Evolutionary conservation across 1,284 basidiomycete species (phyloP), one percentile per base, ranked within the genome.

Genomic region (Polyporus tsugae): DNA sequence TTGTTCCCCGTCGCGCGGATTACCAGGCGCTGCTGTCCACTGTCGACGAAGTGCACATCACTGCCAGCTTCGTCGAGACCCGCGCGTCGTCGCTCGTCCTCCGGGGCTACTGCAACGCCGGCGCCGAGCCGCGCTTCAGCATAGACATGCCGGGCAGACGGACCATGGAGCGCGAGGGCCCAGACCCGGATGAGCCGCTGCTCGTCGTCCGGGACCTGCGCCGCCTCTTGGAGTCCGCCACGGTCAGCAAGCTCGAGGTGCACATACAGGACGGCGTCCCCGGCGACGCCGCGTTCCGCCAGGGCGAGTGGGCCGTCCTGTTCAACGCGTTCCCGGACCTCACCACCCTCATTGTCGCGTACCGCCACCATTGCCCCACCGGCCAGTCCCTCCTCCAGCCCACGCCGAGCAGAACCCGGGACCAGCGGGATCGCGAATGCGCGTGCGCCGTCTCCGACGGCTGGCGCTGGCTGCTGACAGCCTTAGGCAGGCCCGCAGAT

Each of bases 21-120:
- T 60, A 60, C 38, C 38, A 39, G 11, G 58, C 58, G 19, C 36
- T 60, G n/a, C 38, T 60, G 22, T 60, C 58, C 36, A 39, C 58
- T 10, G 22, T 60, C 4, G 58, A 60, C 38, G 25, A 22, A 22
- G 58, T 60, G n/a, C 11, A 60, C 19, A 41, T 60, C 38, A 17
- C 25, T 10, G 36, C 15, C n/a, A 41, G 36, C n/a, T 60, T 25
- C 38, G 36, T 60, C 13, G 38, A 25, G 38, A 39, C 38, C 58
- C n/a, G 22, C 36, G 22, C 38, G 9, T 41, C 58, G 6, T 25
- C 58, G 4, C 38, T 41, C 38, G 38, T 60, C 58, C 36, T 60
- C 13, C 58, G 58, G 11, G 36, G 58, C 22, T 60, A 60, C 22
- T 49, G 22, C 22, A 10, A 13, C 13, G 11, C 38, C 38, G 4